Conservation (phyloP, 352 stramenopile genomes). For the Pythium oligandrum region DNA sequence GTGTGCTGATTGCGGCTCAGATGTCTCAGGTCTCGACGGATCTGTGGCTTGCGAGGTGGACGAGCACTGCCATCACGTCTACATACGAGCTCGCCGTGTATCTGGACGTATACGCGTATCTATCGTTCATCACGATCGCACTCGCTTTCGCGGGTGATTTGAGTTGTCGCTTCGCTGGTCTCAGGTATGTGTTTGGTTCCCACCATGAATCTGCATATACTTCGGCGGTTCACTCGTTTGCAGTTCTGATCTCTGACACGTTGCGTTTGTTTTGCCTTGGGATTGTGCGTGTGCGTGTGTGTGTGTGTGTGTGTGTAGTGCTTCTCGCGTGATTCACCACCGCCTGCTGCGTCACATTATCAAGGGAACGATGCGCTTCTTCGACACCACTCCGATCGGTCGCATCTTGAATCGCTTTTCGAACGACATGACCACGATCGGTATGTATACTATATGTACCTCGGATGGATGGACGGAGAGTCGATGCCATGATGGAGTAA, state of each 20-base stretch:
- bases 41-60: slow-evolving; percentile 68
- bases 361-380: slow-evolving; percentile 83
- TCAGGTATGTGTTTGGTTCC: slow-evolving; percentile 50
- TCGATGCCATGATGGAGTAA: too few relatives aligned
- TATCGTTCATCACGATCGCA: slow-evolving; percentile 44
- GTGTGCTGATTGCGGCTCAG: slow-evolving; percentile 39
- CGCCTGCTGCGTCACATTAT: slow-evolving; percentile 57
- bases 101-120: slow-evolving; percentile 49
- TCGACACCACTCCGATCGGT: slow-evolving; percentile 75
- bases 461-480: too few relatives aligned
- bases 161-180: slow-evolving; percentile 35
- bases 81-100: slow-evolving; percentile 34
- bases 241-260: too few relatives aligned
- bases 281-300: too few relatives aligned
- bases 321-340: slow-evolving; percentile 60
- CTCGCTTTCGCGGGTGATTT: slow-evolving; percentile 49
- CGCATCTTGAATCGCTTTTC: slow-evolving; percentile 78
- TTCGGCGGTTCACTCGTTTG: too few relatives aligned
- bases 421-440: slow-evolving; percentile 61
- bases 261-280: too few relatives aligned
- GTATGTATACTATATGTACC: slow-evolving; percentile 27
- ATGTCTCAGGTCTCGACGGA: slow-evolving; percentile 51
- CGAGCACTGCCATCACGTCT: slow-evolving; percentile 16
- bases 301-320: slow-evolving; percentile 21
- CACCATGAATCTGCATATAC: too few relatives aligned